These are phyloP conservation scores for Larix kaempferi DNA, from an alignment of 75 land plant species.

Conservation along the genomic window DNA sequence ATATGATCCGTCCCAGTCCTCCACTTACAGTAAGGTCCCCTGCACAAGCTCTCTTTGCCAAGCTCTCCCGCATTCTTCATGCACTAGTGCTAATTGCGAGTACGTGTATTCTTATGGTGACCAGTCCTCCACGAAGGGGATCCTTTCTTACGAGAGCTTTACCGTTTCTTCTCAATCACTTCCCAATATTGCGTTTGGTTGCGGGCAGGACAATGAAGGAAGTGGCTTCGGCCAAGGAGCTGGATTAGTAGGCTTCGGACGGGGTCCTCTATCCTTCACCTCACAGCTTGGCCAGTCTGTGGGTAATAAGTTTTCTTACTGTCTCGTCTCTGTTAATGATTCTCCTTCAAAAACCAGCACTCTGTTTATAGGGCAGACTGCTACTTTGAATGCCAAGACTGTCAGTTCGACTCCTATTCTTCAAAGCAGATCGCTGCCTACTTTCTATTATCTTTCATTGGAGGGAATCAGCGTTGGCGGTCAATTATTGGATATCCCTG, in stretches of 20 bases:
- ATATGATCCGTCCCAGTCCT: slow-evolving; percentile 22
- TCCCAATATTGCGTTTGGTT: neutral
- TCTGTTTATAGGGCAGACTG: too few relatives aligned
- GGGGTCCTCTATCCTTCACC: neutral
- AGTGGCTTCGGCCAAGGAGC: neutral
- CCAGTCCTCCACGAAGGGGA: neutral
- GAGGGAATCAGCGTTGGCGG: too few relatives aligned
- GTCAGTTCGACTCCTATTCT: too few relatives aligned
- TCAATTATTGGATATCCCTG: too few relatives aligned
- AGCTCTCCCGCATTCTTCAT: neutral
- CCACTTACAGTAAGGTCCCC: slow-evolving; percentile 14
- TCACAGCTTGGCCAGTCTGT: neutral
- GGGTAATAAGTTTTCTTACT: neutral
- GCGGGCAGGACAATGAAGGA: neutral
- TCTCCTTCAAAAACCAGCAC: neutral
- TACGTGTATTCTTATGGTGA: neutral
- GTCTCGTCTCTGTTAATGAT: neutral
- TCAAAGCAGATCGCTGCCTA: too few relatives aligned
- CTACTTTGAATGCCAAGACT: too few relatives aligned
- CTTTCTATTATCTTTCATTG: too few relatives aligned
- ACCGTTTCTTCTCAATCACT: too few relatives aligned
- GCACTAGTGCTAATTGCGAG: neutral
- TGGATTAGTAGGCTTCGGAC: neutral
- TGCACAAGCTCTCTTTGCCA: slow-evolving; percentile 9
- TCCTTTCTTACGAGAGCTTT: neutral